Evolutionary conservation across 345 rosid species (phyloP).

Genomic region (Melaleuca alternifolia): DNA sequence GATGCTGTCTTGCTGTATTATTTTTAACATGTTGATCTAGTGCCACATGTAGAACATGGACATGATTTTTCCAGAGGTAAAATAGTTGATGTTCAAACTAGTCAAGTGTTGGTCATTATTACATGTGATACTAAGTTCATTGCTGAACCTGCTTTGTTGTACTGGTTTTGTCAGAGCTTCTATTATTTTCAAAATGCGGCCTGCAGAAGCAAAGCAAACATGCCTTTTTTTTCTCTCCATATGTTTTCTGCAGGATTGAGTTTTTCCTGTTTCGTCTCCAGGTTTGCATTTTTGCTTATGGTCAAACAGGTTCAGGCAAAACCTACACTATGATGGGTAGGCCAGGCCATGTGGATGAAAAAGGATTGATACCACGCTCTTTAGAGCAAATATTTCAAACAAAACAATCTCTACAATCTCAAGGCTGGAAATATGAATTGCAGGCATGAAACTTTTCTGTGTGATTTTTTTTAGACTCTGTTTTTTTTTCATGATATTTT

Average conservation of each 20-base stretch:
- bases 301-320: conserved; percentile 98
- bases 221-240: not conserved
- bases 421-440: conserved; percentile 97
- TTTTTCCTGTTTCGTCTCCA: not conserved
- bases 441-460: conserved; percentile 36
- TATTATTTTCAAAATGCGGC: not conserved
- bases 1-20: not conserved
- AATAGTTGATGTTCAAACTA: not conserved
- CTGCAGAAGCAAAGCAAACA: not conserved
- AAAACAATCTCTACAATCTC: conserved; percentile 69
- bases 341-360: conserved; percentile 54
- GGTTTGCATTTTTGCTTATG: conserved; percentile 98
- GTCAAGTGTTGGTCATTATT: too few relatives aligned
- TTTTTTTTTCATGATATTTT: not conserved
- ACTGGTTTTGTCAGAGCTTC: not conserved
- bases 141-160: not conserved
- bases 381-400: conserved; percentile 91
- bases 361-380: conserved; percentile 86
- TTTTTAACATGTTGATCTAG: not conserved
- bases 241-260: not conserved
- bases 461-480: not conserved
- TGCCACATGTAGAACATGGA: not conserved
- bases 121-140: not conserved
- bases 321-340: conserved; percentile 98
- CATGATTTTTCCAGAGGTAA: not conserved